Conservation (phyloP, 768 basidiomycete genomes). For the Rubroboletus pulcherrimus region DNA sequence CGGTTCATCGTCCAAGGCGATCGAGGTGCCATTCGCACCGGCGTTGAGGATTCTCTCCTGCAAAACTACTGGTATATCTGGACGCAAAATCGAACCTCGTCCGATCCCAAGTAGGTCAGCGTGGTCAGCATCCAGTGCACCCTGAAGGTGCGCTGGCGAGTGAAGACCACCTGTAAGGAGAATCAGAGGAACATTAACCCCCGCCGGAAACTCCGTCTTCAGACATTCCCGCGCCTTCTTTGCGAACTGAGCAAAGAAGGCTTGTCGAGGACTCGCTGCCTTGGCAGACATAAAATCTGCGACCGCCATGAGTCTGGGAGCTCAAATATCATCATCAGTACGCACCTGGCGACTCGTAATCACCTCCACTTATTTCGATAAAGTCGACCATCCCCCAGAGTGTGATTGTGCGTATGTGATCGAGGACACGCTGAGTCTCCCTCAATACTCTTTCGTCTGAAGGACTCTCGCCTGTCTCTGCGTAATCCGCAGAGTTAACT, state of each 20-base stretch:
- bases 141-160: constrained; percentile 51
- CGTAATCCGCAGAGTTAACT: constrained; percentile 76
- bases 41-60: constrained; percentile 7
- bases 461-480: constrained; percentile 29
- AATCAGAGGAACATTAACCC: constrained; percentile 48
- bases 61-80: constrained; percentile 51
- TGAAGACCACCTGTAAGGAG: constrained; percentile 80
- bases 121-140: constrained; percentile 50
- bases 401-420: constrained; percentile 59
- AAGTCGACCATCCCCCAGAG: constrained; percentile 71
- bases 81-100: constrained; percentile 58
- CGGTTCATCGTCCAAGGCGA: constrained; percentile 23
- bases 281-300: constrained; percentile 43
- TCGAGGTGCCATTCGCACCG: constrained; percentile 9
- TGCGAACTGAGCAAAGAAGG: constrained; percentile 70
- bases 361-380: constrained; percentile 85
- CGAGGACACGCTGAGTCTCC: constrained; percentile 42
- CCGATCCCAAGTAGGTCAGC: constrained; percentile 79
- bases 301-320: not conserved
- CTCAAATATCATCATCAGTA: not conserved
- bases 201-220: constrained; percentile 26
- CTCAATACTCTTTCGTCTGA: constrained; percentile 31
- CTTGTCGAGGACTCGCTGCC: constrained; percentile 48
- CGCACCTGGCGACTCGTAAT: constrained; percentile 76
- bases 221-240: constrained; percentile 48